These are phyloP conservation scores for Caryopteris hybrid DNA, from an alignment of 305 asterid species.

Conservation along the genomic window DNA sequence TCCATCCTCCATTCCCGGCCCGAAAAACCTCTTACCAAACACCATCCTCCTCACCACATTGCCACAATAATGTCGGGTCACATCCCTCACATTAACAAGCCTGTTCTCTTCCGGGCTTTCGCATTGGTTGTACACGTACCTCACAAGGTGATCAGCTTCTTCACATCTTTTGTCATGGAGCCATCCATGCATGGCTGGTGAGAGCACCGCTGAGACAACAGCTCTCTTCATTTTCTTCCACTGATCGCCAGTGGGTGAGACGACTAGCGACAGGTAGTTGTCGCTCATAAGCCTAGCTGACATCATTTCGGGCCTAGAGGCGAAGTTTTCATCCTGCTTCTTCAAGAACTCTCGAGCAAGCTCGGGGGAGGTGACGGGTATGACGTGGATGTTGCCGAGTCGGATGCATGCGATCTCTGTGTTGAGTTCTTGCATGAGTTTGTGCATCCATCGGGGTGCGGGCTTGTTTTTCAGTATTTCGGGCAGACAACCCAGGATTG, in stretches of 20 bases:
- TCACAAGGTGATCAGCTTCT: not conserved
- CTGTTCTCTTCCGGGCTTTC: not conserved
- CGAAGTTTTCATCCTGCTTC: not conserved
- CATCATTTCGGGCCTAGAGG: not conserved
- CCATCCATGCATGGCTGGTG: not conserved
- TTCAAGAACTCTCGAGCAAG: not conserved
- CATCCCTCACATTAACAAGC: not conserved
- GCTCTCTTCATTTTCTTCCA: not conserved
- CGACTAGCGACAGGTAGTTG: not conserved
- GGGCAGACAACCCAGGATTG: not conserved
- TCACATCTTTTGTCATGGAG: not conserved
- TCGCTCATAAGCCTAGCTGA: not conserved
- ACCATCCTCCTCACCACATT: not conserved
- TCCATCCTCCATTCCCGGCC: not conserved
- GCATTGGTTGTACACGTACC: not conserved
- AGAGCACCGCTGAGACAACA: not conserved
- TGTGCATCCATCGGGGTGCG: slow-evolving; percentile 1
- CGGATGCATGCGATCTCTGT: not conserved
- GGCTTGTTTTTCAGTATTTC: not conserved
- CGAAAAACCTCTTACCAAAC: not conserved
- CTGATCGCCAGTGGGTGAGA: not conserved
- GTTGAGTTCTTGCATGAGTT: not conserved
- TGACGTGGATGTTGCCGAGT: not conserved
- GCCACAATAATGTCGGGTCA: not conserved
- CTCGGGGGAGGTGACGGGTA: not conserved